Evolutionary conservation across 2,329 filamentous ascomycete genomes (phyloP).

Genomic region (Sclerotinia glacialis): DNA sequence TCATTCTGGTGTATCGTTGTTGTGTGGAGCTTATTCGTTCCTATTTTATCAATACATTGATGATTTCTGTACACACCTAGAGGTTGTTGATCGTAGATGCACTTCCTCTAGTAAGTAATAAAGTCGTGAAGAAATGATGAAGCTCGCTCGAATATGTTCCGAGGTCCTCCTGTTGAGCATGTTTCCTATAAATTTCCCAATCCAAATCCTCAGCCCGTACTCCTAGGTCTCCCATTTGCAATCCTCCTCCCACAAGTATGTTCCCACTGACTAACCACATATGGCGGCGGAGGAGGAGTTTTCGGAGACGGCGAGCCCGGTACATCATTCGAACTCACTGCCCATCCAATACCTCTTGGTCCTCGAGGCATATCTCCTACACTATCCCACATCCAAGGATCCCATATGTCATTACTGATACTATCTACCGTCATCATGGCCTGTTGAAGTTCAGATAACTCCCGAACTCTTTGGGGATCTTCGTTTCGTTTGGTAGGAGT

Average conservation of each 20-base stretch:
- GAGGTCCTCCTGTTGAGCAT: no score
- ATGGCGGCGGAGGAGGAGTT: slow-evolving; percentile 28
- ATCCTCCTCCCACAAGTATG: slow-evolving; percentile 20
- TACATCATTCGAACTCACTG: slow-evolving; percentile 32
- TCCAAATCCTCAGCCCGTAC: slow-evolving; percentile 23
- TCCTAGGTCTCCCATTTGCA: slow-evolving; percentile 26
- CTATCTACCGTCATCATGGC: slow-evolving; percentile 40
- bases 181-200: background rate
- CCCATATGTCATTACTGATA: slow-evolving; percentile 34
- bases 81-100: background rate
- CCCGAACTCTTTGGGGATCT: slow-evolving; percentile 35
- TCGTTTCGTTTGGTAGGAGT: slow-evolving; percentile 27
- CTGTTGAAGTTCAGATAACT: slow-evolving; percentile 36
- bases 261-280: slow-evolving; percentile 37
- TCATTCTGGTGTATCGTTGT: background rate
- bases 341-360: slow-evolving; percentile 38
- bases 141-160: background rate
- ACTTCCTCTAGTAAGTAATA: background rate
- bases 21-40: background rate
- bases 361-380: slow-evolving; percentile 31
- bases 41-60: background rate
- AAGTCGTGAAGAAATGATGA: background rate
- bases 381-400: slow-evolving; percentile 34
- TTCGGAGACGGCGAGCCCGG: slow-evolving; percentile 9
- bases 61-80: background rate